Evolutionary conservation across 2,329 filamentous ascomycete genomes (phyloP), one percentile per base, ranked within the genome.

Genomic region (Calonectria multiphialidica): DNA sequence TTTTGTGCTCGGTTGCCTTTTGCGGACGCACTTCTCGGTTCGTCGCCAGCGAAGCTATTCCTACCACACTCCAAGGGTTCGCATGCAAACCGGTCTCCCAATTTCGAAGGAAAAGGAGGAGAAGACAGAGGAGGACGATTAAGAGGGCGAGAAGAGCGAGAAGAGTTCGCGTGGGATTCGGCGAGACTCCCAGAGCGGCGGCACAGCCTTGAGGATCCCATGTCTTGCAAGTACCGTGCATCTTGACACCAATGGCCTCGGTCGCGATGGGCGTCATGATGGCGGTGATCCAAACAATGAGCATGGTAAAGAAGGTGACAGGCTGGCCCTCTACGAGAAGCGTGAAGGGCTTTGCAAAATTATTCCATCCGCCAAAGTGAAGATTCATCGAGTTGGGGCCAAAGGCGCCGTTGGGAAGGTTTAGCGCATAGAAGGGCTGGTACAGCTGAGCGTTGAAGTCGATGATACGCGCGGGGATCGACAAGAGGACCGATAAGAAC

Each of bases 351-450:
- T 80, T 78, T 1, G 83, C 12, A 8, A 87, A 78, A 7, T 82
- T 82, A 12, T 80, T 78, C 66, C 84, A 75, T 0, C 86, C 85
- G 4, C 76, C 70, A 35, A 86, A 88, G 68, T 85, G 82, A 10
- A 88, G 80, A 5, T 83, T 86, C 64, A 88, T 80, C 0, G 86
- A 87, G 47, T 87, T 81, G 1, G 78, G 74, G 0, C 87, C 87
- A 0, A 78, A 66, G 0, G 84, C 84, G 3, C 87, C 87, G 5
- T 80, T 76, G 0, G 79, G 73, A 8, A 75, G 80, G n/a, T 84
- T 82, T 33, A 90, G 79, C 5, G 84, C 82, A 67, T 86, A 83
- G 74, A 88, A 88, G 3, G 86, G 87, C 68, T 86, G 85, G 62
- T 85, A 86, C 1, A 85, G 78, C 68, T 86, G 85, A 5, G 82